phyloP scores from a whole-genome alignment of 179 eudicot genomes.

The Spergularia azorica region DNA sequence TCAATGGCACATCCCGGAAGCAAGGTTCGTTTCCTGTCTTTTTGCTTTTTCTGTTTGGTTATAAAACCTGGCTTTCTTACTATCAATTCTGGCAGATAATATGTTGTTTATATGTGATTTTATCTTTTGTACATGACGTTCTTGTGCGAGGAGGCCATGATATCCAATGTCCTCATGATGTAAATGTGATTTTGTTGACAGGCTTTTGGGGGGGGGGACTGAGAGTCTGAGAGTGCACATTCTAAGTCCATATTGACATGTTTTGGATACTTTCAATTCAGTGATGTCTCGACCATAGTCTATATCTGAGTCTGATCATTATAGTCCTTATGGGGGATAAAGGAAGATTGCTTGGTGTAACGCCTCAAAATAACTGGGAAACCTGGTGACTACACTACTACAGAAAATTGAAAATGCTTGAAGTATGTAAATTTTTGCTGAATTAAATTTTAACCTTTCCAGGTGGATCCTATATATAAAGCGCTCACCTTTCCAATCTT shows the following conservation, averaged over 20 bases:
- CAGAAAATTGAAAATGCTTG: neutral
- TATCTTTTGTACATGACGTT: neutral
- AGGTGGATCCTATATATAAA: neutral
- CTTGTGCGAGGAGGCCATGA: neutral
- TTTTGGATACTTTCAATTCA: no score
- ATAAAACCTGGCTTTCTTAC: neutral
- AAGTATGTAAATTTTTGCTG: neutral
- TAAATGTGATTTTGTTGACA: neutral
- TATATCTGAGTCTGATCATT: no score
- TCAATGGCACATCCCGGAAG: slow-evolving; percentile 96
- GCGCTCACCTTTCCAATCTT: no score
- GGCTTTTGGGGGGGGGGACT: neutral
- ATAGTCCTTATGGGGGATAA: neutral
- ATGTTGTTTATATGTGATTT: no score
- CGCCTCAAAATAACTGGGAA: neutral
- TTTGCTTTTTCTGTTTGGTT: slow-evolving; percentile 5
- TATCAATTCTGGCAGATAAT: neutral
- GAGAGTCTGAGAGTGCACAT: neutral
- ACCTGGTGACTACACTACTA: neutral
- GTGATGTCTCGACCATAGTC: no score
- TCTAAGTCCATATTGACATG: no score
- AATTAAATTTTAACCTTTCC: no score
- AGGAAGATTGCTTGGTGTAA: neutral
- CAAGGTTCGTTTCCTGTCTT: slow-evolving; percentile 54
- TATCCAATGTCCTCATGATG: neutral